phyloP scores from a whole-genome alignment of 371 early-diverging fungal genomes.

The Thermomucor indicae-seudaticae region DNA sequence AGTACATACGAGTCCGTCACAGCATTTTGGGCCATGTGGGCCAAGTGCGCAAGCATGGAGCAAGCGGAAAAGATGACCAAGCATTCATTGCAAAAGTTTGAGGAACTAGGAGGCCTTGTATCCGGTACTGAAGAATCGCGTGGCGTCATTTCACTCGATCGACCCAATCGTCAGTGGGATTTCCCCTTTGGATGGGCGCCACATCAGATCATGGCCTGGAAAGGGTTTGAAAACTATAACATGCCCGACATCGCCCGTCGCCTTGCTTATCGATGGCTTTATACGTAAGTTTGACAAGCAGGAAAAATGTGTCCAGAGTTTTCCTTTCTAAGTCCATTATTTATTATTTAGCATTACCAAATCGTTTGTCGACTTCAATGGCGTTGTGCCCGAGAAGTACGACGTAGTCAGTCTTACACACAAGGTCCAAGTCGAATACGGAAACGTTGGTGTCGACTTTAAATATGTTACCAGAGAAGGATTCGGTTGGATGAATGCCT shows the following conservation, averaged over 20 bases:
- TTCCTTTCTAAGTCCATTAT: not conserved
- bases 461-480: constrained; percentile 93
- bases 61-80: constrained; percentile 53
- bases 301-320: not conserved
- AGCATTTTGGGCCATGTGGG: constrained; percentile 67
- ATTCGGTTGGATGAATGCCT: constrained; percentile 98
- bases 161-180: constrained; percentile 95
- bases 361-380: constrained; percentile 94
- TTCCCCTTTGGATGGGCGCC: constrained; percentile 94
- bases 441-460: constrained; percentile 92
- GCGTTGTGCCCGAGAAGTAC: constrained; percentile 96
- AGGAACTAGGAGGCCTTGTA: constrained; percentile 78
- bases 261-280: constrained; percentile 89
- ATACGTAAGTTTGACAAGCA: constrained; percentile 45
- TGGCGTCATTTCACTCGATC: constrained; percentile 60
- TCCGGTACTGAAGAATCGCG: constrained; percentile 80
- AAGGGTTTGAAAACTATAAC: constrained; percentile 77
- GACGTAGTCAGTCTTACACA: constrained; percentile 89
- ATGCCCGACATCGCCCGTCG: constrained; percentile 64
- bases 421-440: constrained; percentile 90
- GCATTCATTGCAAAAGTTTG: constrained; percentile 53
- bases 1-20: constrained; percentile 63
- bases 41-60: constrained; percentile 48
- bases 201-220: constrained; percentile 93
- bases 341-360: constrained; percentile 64